Base-by-base conservation (phyloP, 495 filamentous ascomycete genomes). In the Halenospora varia region DNA sequence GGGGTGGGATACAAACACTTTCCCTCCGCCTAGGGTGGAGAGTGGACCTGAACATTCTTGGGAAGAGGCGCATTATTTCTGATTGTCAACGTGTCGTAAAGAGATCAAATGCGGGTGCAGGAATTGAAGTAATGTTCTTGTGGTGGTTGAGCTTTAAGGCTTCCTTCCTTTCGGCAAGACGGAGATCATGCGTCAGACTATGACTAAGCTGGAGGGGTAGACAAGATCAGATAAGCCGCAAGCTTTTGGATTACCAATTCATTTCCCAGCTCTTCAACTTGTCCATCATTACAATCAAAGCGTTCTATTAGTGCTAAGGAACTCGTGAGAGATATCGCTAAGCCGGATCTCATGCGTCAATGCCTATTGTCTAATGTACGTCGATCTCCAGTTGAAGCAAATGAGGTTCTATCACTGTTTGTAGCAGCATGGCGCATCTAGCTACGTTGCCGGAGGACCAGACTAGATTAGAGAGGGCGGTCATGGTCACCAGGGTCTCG, bases 211-310 rank as follows among this genome's bases (percentile, higher is more conserved):
- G 55, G 46, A 57, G 55, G 55, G 55, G 50, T 57, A 57, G 55
- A 57, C 46, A 50, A 57, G 55, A 57, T 57, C 47, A 57, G 55
- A 57, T 57, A 57, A 57, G 55, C 55, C 55, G 55, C 55, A 57
- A 57, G 55, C 55, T 57, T 57, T 57, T 57, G 55, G 55, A 57
- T 57, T 57, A 57, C 55, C 55, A 57, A 57, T 57, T 57, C 55
- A 57, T 57, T 57, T 57, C 55, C 55, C 55, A 57, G 46, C 55
- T 57, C 47, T 57, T 57, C 46, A 57, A 51, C 45, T 57, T 57
- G 55, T 57, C 55, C 55, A 57, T 57, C 47, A 57, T 57, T 57
- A 50, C 55, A 57, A 53, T 57, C 47, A 57, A 57, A 57, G 55
- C 55, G 55, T 57, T 57, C 55, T 51, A 49, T 57, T 57, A 57